These are phyloP conservation scores for Neopestalotiopsis clavispora DNA, from an alignment of 2,329 filamentous ascomycete species.

Conservation along the genomic window DNA sequence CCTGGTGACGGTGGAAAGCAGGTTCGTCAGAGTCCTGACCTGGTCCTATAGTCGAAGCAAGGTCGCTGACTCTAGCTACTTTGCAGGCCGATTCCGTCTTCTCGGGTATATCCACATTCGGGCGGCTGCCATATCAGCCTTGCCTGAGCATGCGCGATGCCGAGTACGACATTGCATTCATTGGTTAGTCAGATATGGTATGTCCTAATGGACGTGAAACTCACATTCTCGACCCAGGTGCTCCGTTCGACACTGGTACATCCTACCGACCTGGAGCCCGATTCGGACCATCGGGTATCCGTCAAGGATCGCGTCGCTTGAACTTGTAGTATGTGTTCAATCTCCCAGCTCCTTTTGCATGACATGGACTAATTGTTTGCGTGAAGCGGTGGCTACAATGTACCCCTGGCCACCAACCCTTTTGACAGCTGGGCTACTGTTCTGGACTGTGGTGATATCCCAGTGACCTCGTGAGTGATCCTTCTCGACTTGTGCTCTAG, in stretches of 20 bases:
- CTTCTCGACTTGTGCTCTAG: background rate
- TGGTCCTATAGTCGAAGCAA: background rate
- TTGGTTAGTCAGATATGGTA: slow-evolving; percentile 57
- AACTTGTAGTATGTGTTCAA: slow-evolving; percentile 77
- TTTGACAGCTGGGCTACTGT: slow-evolving; percentile 83
- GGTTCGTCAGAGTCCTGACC: slow-evolving; percentile 46
- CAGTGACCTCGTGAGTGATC: slow-evolving; percentile 74
- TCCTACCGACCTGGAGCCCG: slow-evolving; percentile 84
- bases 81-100: slow-evolving; percentile 82
- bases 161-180: slow-evolving; percentile 84
- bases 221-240: slow-evolving; percentile 52
- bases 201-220: background rate
- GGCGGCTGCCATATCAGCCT: slow-evolving; percentile 76
- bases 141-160: slow-evolving; percentile 74
- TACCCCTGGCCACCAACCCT: slow-evolving; percentile 78
- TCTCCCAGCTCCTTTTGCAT: background rate
- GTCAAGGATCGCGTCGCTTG: slow-evolving; percentile 83
- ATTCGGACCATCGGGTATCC: slow-evolving; percentile 83
- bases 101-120: slow-evolving; percentile 86
- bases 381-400: slow-evolving; percentile 82
- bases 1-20: slow-evolving; percentile 86
- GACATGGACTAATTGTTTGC: background rate
- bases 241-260: slow-evolving; percentile 85
- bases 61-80: background rate
- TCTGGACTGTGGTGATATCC: slow-evolving; percentile 83